These are phyloP conservation scores for Chloris gayana DNA, from an alignment of 176 grass and related monocot genomes.

Conservation along the genomic window DNA sequence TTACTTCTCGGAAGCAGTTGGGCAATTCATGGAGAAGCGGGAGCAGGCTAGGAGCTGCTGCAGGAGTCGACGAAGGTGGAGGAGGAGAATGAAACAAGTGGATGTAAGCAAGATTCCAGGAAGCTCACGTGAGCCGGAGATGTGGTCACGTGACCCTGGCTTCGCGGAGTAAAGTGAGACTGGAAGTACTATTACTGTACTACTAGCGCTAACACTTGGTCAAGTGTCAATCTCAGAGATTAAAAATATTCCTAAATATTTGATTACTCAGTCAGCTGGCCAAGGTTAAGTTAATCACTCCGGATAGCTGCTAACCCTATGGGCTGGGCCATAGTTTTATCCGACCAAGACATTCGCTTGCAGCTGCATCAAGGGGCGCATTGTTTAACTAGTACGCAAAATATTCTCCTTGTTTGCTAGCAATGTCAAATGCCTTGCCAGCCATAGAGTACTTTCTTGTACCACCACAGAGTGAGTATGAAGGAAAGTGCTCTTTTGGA, in stretches of 20 bases:
- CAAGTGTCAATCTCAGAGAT: conserved; percentile 17
- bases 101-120: conserved; percentile 72
- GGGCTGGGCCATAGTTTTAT: conserved; percentile 49
- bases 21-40: not conserved
- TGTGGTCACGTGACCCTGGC: conserved; percentile 72
- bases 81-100: conserved; percentile 21
- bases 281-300: conserved; percentile 23
- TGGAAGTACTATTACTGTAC: not conserved
- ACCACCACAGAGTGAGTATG: conserved; percentile 11
- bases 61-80: not conserved
- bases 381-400: conserved; percentile 48
- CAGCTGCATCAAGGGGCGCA: conserved; percentile 30
- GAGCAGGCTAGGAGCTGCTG: not conserved
- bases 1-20: conserved; percentile 7
- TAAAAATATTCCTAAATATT: not conserved
- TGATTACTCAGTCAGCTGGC: conserved; percentile 11
- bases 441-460: not conserved
- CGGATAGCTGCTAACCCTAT: not conserved
- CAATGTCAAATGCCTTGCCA: conserved; percentile 47
- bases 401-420: conserved; percentile 60
- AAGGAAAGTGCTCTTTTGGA: conserved; percentile 31
- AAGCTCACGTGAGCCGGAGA: conserved; percentile 60
- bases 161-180: conserved; percentile 56
- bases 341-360: conserved; percentile 57
- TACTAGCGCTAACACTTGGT: not conserved